These are phyloP conservation scores for Calonectria leucothoes DNA, from an alignment of 2,329 filamentous ascomycete genomes.

Conservation along the genomic window DNA sequence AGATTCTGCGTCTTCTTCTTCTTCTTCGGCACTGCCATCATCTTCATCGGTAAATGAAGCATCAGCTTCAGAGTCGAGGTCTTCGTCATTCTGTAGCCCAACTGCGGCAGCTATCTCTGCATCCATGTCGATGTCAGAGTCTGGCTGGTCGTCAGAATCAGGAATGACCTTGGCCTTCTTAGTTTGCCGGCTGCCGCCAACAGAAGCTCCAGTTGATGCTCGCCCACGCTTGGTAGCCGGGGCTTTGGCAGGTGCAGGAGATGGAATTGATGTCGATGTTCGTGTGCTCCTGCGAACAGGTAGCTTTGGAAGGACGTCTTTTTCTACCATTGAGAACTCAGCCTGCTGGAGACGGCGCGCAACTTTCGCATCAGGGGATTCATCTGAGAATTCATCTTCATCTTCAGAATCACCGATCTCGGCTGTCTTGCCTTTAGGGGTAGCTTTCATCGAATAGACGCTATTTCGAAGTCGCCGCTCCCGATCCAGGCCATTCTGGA, in stretches of 20 bases:
- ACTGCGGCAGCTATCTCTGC: slow-evolving; percentile 44
- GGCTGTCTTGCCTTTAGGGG: slow-evolving; percentile 53
- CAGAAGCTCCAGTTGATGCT: slow-evolving; percentile 32
- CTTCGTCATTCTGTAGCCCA: slow-evolving; percentile 30
- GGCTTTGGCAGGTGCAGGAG: slow-evolving; percentile 17
- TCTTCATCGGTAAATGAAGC: slow-evolving; percentile 29
- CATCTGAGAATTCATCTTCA: slow-evolving; percentile 42
- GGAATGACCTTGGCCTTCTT: slow-evolving; percentile 47
- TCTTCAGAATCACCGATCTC: slow-evolving; percentile 57
- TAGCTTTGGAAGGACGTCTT: slow-evolving; percentile 4
- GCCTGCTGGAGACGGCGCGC: slow-evolving; percentile 51
- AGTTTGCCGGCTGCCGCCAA: slow-evolving; percentile 33
- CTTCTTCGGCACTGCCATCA: slow-evolving; percentile 27
- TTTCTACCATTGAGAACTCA: slow-evolving; percentile 40
- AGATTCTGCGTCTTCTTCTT: slow-evolving; percentile 24
- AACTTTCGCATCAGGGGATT: slow-evolving; percentile 42
- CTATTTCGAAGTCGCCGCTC: slow-evolving; percentile 52
- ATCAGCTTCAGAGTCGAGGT: slow-evolving; percentile 25
- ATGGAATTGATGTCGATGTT: slow-evolving; percentile 7
- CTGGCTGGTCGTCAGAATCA: slow-evolving; percentile 42
- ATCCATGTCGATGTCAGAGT: slow-evolving; percentile 45
- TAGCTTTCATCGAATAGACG: slow-evolving; percentile 61
- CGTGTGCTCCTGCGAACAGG: slow-evolving; percentile 30
- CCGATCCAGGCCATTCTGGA: slow-evolving; percentile 29
- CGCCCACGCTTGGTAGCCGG: slow-evolving; percentile 40